phyloP scores from a whole-genome alignment of 139 green algal genomes.

The Prasinococcaceae sp. region DNA sequence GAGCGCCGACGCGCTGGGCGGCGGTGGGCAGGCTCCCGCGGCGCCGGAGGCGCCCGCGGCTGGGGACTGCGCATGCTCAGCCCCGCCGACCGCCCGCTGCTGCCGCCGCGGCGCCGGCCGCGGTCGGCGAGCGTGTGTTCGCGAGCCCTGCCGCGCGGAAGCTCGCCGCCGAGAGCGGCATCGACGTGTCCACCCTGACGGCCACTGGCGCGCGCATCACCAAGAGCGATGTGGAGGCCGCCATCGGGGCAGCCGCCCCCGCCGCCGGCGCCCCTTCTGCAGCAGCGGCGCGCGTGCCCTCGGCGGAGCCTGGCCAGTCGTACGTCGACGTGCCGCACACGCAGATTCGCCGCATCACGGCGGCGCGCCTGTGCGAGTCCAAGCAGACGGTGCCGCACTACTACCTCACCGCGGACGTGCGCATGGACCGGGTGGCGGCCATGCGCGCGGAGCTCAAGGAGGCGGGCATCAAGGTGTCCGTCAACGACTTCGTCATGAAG shows the following conservation, averaged over 20 bases:
- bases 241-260: too few species aligned
- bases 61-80: slow-evolving; percentile 7
- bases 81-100: slow-evolving; percentile 8
- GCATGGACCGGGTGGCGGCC: slow-evolving; percentile 43
- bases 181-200: slow-evolving; percentile 2
- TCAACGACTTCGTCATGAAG: slow-evolving; percentile 79
- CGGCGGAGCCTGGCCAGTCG: background rate
- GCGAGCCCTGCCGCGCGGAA: slow-evolving; percentile 24
- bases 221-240: slow-evolving; percentile 24
- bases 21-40: slow-evolving; percentile 11
- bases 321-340: too few species aligned
- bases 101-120: background rate
- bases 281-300: background rate
- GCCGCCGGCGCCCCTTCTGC: too few species aligned
- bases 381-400: slow-evolving; percentile 88
- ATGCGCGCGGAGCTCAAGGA: slow-evolving; percentile 26
- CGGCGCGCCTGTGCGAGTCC: slow-evolving; percentile 63
- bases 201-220: slow-evolving; percentile 27
- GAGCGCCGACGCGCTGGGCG: background rate
- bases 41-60: background rate
- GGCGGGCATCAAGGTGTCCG: slow-evolving; percentile 58
- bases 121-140: slow-evolving; percentile 23
- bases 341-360: slow-evolving; percentile 76
- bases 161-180: slow-evolving; percentile 24
- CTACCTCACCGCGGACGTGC: slow-evolving; percentile 75